Evolutionary conservation across 176 grass and related monocot genomes (phyloP).

Genomic region (Otatea glauca): DNA sequence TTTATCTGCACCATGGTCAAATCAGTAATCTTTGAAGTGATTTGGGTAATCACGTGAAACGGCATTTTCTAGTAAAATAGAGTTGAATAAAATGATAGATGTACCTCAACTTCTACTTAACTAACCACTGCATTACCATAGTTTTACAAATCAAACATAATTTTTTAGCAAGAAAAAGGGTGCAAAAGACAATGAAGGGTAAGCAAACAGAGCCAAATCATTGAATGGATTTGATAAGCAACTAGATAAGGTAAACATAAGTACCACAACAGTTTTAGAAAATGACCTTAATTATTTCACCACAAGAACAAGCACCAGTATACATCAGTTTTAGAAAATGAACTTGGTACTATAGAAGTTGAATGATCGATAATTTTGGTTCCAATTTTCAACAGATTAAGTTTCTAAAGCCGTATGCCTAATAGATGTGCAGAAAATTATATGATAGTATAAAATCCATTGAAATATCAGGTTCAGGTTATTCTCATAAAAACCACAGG

Average conservation of each 20-base stretch:
- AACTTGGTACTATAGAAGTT: neutral
- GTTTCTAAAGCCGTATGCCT: neutral
- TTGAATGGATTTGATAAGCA: neutral
- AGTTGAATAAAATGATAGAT: neutral
- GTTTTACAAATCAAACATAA: neutral
- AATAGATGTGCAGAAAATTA: neutral
- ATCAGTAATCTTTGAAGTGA: conserved; percentile 7
- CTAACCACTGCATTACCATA: neutral
- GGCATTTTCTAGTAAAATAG: neutral
- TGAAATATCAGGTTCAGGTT: neutral
- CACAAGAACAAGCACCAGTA: neutral
- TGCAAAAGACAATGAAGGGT: neutral
- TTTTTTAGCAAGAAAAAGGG: neutral
- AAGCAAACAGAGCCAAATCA: neutral
- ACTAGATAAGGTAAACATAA: neutral
- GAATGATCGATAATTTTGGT: neutral
- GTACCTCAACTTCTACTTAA: neutral
- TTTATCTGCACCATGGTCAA: conserved; percentile 64
- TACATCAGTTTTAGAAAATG: neutral
- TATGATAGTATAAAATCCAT: neutral
- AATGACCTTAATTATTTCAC: conserved; percentile 11
- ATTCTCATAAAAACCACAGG: neutral
- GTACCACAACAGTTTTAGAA: neutral
- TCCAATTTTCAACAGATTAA: neutral
- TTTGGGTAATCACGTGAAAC: neutral